Evolutionary conservation across 2,329 filamentous ascomycete genomes (phyloP), one percentile per base, ranked within the genome.

Genomic region (Fusarium sulawesiense): DNA sequence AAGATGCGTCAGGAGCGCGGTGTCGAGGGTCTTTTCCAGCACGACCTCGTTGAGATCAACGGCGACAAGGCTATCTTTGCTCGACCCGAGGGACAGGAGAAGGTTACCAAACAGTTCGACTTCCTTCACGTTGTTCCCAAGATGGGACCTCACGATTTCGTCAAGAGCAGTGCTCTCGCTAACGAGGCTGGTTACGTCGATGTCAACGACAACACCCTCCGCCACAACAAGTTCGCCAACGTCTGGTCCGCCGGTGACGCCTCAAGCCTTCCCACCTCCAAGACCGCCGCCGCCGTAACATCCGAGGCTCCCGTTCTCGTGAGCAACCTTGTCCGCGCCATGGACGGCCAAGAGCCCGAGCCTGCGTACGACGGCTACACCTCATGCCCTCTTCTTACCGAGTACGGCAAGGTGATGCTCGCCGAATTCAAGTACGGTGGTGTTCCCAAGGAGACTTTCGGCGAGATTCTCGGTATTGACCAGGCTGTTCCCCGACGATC

Each of bases 341-440:
- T 85, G 53, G 82, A 87, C 18, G 85, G 84, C 34, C 82, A 84
- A 70, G 75, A 80, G 12, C 77, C 79, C 1, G 78, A 84, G 21
- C 80, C 80, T 1, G 70, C 67, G 2, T 88, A 88, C 59, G 85
- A 88, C 64, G 86, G 86, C 4, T 88, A 88, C 76, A 86, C 86
- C 7, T 87, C 85, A 0, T 88, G 86, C 72, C 86, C 86, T 7
- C 79, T 88, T 3, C 46, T 83, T 62, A 87, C 85, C 3, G 82
- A 88, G 70, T 88, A 89, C 66, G 86, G 86, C 62, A 89, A 90
- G 79, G 87, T 91, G 3, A 80, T 91, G 21, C 84, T 91, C 11
- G 87, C 87, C 0, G 88, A 91, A 76, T 91, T 91, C 81, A 89
- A 88, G 79, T 91, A 91, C 65, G 88, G 86, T 3, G 87, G 86